Conservation (phyloP, 2,329 filamentous ascomycete species). For the Xylaria multiplex region DNA sequence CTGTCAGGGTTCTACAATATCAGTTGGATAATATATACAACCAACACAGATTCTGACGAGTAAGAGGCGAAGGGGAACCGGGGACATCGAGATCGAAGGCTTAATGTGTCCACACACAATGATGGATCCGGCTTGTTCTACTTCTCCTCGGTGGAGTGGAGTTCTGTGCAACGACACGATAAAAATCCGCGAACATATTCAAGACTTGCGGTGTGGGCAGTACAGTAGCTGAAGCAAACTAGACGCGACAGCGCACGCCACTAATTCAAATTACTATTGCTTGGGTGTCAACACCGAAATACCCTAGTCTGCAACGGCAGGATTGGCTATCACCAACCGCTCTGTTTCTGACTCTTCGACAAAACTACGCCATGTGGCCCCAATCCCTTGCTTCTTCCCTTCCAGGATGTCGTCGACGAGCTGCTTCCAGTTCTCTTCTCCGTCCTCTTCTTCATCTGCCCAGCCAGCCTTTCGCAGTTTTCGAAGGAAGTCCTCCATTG, state of each 20-base stretch:
- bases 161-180: too few relatives aligned
- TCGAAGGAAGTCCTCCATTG: not conserved
- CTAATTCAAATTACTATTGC: not conserved
- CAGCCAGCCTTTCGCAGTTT: not conserved
- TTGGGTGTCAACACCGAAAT: not conserved
- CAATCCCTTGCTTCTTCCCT: not conserved
- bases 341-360: not conserved
- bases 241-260: not conserved
- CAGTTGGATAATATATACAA: too few relatives aligned
- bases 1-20: too few relatives aligned
- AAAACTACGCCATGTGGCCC: not conserved
- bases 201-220: too few relatives aligned
- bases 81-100: too few relatives aligned
- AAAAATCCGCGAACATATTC: too few relatives aligned
- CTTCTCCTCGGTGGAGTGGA: too few relatives aligned
- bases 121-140: too few relatives aligned
- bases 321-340: not conserved
- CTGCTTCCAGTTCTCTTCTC: not conserved
- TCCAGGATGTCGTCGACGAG: constrained; percentile 1
- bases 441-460: not conserved
- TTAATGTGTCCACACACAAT: too few relatives aligned
- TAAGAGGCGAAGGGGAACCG: too few relatives aligned
- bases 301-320: not conserved
- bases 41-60: too few relatives aligned
- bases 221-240: not conserved